Evolutionary conservation across 345 rosid species (phyloP).

Genomic region (Cardamine chenopodiifolia): DNA sequence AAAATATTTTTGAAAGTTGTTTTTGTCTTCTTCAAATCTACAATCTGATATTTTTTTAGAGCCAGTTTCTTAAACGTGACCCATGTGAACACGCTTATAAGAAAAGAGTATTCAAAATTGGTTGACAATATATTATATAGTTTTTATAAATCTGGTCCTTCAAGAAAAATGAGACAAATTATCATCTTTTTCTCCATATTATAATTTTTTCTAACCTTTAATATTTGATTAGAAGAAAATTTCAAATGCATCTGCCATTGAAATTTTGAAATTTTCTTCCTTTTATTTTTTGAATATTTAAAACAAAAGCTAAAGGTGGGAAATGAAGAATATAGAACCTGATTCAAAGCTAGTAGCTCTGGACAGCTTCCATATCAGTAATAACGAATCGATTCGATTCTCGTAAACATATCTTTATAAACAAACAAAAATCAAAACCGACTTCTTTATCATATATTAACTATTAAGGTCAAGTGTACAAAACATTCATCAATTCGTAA

Average conservation of each 20-base stretch:
- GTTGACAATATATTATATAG: neutral
- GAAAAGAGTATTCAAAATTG: neutral
- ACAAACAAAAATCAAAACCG: neutral
- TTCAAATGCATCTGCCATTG: slow-evolving; percentile 19
- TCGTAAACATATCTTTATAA: neutral
- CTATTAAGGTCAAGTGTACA: neutral
- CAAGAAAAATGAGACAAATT: neutral
- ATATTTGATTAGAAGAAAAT: neutral
- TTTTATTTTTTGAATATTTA: neutral
- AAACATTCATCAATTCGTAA: slow-evolving; percentile 25
- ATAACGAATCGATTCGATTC: slow-evolving; percentile 19
- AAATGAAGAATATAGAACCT: slow-evolving; percentile 31
- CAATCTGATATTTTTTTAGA: slow-evolving; percentile 8
- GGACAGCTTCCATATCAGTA: slow-evolving; percentile 21
- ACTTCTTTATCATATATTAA: neutral
- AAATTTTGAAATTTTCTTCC: neutral
- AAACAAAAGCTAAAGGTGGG: slow-evolving; percentile 17
- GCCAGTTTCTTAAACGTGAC: slow-evolving; percentile 25
- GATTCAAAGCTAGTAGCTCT: slow-evolving; percentile 33
- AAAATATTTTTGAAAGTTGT: neutral
- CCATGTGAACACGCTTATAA: slow-evolving; percentile 31
- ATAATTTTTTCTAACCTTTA: neutral
- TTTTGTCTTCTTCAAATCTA: slow-evolving; percentile 9
- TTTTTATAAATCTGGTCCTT: slow-evolving; percentile 5
- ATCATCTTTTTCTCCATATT: neutral